These are phyloP conservation scores for Metarhizium album DNA, from an alignment of 2,329 filamentous ascomycete species.

Conservation along the genomic window DNA sequence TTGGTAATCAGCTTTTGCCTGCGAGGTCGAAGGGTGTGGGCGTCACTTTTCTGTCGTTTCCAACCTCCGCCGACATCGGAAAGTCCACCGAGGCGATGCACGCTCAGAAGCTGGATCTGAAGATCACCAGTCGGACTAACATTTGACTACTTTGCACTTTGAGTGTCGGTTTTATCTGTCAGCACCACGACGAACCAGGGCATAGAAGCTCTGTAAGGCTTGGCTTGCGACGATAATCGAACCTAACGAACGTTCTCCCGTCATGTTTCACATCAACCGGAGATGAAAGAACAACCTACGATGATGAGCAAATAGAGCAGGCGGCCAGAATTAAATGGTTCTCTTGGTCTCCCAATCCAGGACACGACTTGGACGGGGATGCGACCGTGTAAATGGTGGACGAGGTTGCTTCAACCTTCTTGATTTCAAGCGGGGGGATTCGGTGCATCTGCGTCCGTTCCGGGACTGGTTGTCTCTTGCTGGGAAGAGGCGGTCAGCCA, in stretches of 20 bases:
- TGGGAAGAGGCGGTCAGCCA: conserved; percentile 3
- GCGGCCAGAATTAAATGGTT: conserved; percentile 7
- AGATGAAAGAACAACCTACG: conserved; percentile 4
- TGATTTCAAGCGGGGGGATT: conserved; percentile 11
- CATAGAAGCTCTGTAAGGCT: conserved; percentile 8
- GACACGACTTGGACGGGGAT: conserved; percentile 7
- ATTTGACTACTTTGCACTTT: conserved; percentile 6
- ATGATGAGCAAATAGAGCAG: conserved; percentile 9
- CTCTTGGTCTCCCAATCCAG: neutral
- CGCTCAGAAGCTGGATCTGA: conserved; percentile 54
- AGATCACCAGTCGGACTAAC: conserved; percentile 50
- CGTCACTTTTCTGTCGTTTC: conserved; percentile 96
- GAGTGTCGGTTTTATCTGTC: conserved; percentile 2
- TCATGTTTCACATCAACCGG: conserved; percentile 1
- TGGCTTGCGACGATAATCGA: neutral
- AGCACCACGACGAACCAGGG: conserved; percentile 4
- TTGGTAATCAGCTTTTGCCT: conserved; percentile 62
- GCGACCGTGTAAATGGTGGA: conserved; percentile 18
- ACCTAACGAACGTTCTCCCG: conserved; percentile 1
- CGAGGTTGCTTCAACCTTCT: neutral
- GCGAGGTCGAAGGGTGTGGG: conserved; percentile 88
- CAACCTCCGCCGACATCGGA: conserved; percentile 86
- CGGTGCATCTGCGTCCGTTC: conserved; percentile 9
- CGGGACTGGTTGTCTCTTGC: neutral
- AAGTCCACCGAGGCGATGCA: conserved; percentile 72